phyloP scores from a whole-genome alignment of 116 monocot species.

The Papilionanthe hybrid region DNA sequence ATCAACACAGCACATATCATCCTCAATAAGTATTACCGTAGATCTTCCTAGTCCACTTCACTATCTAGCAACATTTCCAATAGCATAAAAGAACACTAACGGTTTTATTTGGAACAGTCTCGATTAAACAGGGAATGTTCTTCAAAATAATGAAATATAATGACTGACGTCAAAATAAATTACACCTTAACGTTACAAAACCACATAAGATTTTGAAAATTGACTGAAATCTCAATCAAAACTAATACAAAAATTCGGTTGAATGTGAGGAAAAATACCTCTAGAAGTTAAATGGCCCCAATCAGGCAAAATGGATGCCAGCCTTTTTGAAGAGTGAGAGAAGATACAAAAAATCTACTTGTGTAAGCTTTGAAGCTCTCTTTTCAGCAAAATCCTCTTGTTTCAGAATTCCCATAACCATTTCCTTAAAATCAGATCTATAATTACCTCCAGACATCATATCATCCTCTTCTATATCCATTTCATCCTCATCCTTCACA shows the following conservation, averaged over 20 bases:
- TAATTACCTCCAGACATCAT: conserved; percentile 27
- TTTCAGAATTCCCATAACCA: conserved; percentile 57
- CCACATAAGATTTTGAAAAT: background rate
- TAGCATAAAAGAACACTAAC: too few species aligned
- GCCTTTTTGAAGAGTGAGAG: conserved; percentile 76
- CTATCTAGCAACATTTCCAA: too few species aligned
- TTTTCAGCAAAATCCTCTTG: conserved; percentile 81
- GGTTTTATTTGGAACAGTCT: too few species aligned
- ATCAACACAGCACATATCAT: too few species aligned
- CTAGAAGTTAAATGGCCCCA: background rate
- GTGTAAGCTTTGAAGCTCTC: conserved; percentile 80
- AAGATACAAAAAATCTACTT: conserved; percentile 82
- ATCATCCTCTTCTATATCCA: conserved; percentile 65
- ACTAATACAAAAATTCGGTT: background rate
- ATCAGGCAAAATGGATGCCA: conserved; percentile 77
- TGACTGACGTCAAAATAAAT: background rate
- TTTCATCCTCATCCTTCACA: conserved; percentile 45
- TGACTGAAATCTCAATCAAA: background rate
- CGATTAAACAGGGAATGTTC: too few species aligned
- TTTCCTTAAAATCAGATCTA: conserved; percentile 54
- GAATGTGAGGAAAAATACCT: background rate
- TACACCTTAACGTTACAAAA: background rate
- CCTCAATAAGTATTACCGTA: too few species aligned
- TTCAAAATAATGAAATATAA: too few species aligned
- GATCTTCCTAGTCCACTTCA: too few species aligned